phyloP scores from a whole-genome alignment of 257 asterid genomes.

The Jacaranda mimosifolia region DNA sequence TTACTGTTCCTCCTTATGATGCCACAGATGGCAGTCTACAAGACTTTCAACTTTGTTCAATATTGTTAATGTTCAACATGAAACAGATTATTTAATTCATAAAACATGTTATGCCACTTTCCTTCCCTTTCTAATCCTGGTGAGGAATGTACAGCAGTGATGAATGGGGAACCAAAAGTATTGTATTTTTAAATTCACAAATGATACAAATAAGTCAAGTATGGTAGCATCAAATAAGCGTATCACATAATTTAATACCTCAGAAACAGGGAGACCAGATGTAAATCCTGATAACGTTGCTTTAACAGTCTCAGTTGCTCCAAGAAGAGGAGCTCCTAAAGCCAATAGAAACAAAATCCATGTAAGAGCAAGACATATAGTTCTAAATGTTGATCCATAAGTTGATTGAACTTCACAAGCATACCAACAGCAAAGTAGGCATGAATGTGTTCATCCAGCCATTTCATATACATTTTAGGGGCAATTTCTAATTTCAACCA shows the following conservation, averaged over 20 bases:
- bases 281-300: slow-evolving; percentile 83
- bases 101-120: slow-evolving; percentile 26
- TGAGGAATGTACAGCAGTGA: slow-evolving; percentile 13
- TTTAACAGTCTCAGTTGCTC: slow-evolving; percentile 84
- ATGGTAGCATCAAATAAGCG: slow-evolving; percentile 28
- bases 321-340: slow-evolving; percentile 97
- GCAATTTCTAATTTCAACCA: slow-evolving; percentile 98
- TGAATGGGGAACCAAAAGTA: slow-evolving; percentile 26
- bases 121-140: slow-evolving; percentile 29
- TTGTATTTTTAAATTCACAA: slow-evolving; percentile 21
- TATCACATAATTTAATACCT: slow-evolving; percentile 61
- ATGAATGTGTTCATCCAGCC: slow-evolving; percentile 97
- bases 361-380: slow-evolving; percentile 30
- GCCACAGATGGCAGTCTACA: not conserved
- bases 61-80: slow-evolving; percentile 26
- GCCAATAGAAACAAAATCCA: slow-evolving; percentile 39
- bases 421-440: slow-evolving; percentile 99
- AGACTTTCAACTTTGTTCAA: slow-evolving; percentile 25
- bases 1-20: not conserved
- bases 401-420: slow-evolving; percentile 44
- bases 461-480: slow-evolving; percentile 79
- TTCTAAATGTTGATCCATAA: slow-evolving; percentile 27
- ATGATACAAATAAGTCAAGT: not conserved
- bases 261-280: slow-evolving; percentile 94
- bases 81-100: slow-evolving; percentile 26